Percentiles rank a stretch among this genome's conserved stretches.
Conservation (phyloP, 2,329 filamentous ascomycete genomes). For the Gnomoniopsis sp. region DNA sequence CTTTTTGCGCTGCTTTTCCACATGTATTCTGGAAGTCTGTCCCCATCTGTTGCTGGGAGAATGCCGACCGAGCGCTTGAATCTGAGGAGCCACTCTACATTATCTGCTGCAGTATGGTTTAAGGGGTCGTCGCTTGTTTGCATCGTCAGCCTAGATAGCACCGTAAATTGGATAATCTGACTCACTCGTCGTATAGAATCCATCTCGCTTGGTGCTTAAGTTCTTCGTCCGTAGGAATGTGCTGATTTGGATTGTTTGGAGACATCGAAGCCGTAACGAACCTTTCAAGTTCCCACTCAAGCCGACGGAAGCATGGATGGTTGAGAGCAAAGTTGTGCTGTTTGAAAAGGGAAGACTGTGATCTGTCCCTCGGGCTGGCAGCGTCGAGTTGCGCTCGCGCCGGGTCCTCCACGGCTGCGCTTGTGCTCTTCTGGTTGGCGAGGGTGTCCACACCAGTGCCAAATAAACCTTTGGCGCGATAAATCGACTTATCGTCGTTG, state of each 20-base stretch:
- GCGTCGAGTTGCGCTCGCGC: not conserved
- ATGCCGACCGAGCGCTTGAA: conserved; percentile 60
- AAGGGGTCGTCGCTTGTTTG: conserved; percentile 54
- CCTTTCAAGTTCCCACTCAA: conserved; percentile 50
- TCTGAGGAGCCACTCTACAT: conserved; percentile 59
- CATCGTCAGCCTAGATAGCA: not conserved
- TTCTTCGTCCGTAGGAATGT: conserved; percentile 59
- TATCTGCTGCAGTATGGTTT: conserved; percentile 63
- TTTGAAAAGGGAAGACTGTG: not conserved
- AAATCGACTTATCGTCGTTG: conserved; percentile 13
- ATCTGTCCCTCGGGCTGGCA: not conserved
- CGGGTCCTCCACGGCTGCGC: not conserved
- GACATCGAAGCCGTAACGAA: conserved; percentile 54
- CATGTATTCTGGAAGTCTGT: conserved; percentile 38
- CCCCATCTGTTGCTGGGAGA: conserved; percentile 42
- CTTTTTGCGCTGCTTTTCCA: not conserved
- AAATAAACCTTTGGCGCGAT: not conserved
- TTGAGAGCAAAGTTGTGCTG: conserved; percentile 47
- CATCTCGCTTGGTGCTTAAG: conserved; percentile 62
- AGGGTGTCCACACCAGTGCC: not conserved
- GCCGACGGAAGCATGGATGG: conserved; percentile 56
- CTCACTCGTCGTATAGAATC: conserved; percentile 61
- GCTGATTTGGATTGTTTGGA: conserved; percentile 56
- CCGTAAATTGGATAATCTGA: conserved; percentile 7
- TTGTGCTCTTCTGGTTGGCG: not conserved